A percentile compares a stretch with the other conserved stretches of the same genome.
These are phyloP conservation scores for Penicillium hesseltinei DNA, from an alignment of 2,329 filamentous ascomycete genomes.

Conservation along the genomic window DNA sequence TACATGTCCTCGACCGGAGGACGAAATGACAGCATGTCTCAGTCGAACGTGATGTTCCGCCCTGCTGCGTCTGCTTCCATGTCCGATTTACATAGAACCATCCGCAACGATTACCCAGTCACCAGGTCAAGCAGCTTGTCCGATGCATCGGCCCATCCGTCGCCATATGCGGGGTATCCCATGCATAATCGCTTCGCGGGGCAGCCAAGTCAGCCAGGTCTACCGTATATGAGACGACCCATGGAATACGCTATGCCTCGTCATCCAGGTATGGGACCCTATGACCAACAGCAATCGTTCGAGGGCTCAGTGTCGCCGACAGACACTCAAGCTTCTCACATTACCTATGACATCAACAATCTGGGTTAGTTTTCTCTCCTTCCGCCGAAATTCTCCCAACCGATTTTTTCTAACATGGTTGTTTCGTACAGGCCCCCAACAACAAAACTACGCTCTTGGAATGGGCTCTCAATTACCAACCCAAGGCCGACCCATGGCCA, in stretches of 20 bases:
- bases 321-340: slow-evolving; percentile 26
- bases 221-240: slow-evolving; percentile 30
- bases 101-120: slow-evolving; percentile 29
- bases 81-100: slow-evolving; percentile 30
- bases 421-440: slow-evolving; percentile 27
- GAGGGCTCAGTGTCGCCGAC: slow-evolving; percentile 38
- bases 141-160: slow-evolving; percentile 29
- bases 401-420: slow-evolving; percentile 10
- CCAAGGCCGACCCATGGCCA: slow-evolving; percentile 29
- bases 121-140: slow-evolving; percentile 39
- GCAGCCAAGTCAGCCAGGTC: slow-evolving; percentile 24
- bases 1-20: slow-evolving; percentile 35
- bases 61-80: slow-evolving; percentile 26
- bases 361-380: slow-evolving; percentile 24
- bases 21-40: slow-evolving; percentile 29
- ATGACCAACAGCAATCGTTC: slow-evolving; percentile 30
- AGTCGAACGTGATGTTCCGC: slow-evolving; percentile 27
- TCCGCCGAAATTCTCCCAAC: background rate
- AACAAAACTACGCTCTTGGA: slow-evolving; percentile 31
- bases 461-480: slow-evolving; percentile 28
- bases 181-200: slow-evolving; percentile 30
- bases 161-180: slow-evolving; percentile 26
- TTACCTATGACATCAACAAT: slow-evolving; percentile 30
- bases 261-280: slow-evolving; percentile 28
- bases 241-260: slow-evolving; percentile 32